Evolutionary conservation across 2,329 filamentous ascomycete species (phyloP).

Genomic region (Hymenoscyphus fructigenus): DNA sequence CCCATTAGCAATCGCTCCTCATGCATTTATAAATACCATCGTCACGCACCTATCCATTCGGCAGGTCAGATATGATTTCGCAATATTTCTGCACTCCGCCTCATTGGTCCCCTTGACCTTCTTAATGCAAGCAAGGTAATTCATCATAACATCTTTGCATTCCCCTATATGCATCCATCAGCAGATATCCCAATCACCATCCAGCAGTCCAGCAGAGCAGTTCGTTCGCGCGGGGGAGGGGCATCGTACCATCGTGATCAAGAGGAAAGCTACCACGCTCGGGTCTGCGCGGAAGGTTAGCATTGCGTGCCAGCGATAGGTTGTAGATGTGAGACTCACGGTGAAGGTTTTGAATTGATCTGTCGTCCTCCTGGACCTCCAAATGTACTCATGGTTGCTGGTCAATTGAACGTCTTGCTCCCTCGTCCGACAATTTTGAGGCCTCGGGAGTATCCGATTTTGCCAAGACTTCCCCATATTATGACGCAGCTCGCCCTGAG

Average conservation of each 20-base stretch:
- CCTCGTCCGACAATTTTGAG: not conserved
- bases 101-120: conserved; percentile 81
- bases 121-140: conserved; percentile 86
- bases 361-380: conserved; percentile 68
- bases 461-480: conserved; percentile 11
- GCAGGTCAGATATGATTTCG: conserved; percentile 86
- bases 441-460: not conserved
- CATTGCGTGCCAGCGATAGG: conserved; percentile 63
- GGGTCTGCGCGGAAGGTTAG: conserved; percentile 54
- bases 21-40: not conserved
- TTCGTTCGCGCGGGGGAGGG: conserved; percentile 2
- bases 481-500: not conserved
- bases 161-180: conserved; percentile 59
- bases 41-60: conserved; percentile 82
- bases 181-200: not conserved
- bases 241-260: conserved; percentile 74
- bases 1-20: conserved; percentile 9
- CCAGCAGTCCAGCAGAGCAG: not conserved
- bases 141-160: conserved; percentile 85
- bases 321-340: conserved; percentile 62
- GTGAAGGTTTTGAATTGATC: conserved; percentile 65
- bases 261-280: conserved; percentile 95
- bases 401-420: conserved; percentile 1
- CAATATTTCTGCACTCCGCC: conserved; percentile 77
- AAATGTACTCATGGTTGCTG: conserved; percentile 57